Evolutionary conservation across 768 basidiomycete species (phyloP), one percentile per base, ranked within the genome.

Genomic region (Boletus insuetus): DNA sequence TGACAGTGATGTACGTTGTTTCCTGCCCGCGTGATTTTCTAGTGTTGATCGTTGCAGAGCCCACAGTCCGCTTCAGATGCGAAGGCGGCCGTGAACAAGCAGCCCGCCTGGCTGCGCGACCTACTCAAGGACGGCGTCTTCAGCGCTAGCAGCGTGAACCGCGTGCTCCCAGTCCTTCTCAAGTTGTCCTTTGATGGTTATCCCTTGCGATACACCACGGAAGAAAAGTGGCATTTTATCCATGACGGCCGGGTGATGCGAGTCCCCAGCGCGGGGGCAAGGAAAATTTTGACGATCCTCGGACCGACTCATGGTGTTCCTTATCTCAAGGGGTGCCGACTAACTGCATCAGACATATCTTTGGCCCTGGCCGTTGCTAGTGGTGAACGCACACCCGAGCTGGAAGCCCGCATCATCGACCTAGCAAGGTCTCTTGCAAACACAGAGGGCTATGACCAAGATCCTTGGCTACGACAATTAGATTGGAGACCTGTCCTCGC

Each of bases 201-300:
- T 56, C 87, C 89, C 2, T 64, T 95, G 38, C 75, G 68, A 11
- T 86, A 81, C 58, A 76, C 76, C 24, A 55, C 66, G 5, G 70
- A 78, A 20, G 79, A 86, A 32, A 79, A 82, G 11, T 98, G 94
- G 93, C 84, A 89, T 67, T 84, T 80, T 61, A 62, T 60, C 20
- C 71, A 67, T 42, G 59, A 64, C 26, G 72, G 68, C 1, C 50
- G 68, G 19, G 58, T 77, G 17, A 55, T 57, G 17, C 76, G 74
- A n/a, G 66, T 82, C 7, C 74, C 77, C 10, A 82, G 77, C 2
- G 70, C 78, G 1, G 72, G 68, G 9, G 72, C 73, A 19, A 71
- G 52, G 47, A 82, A 79, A 55, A 76, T 77, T 38, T 67, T 74
- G 8, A 70, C 69, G 2, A 60, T 87, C 12, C 71, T 89, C 4